Evolutionary conservation across 345 rosid species (phyloP).

Genomic region (Acer saccharum): DNA sequence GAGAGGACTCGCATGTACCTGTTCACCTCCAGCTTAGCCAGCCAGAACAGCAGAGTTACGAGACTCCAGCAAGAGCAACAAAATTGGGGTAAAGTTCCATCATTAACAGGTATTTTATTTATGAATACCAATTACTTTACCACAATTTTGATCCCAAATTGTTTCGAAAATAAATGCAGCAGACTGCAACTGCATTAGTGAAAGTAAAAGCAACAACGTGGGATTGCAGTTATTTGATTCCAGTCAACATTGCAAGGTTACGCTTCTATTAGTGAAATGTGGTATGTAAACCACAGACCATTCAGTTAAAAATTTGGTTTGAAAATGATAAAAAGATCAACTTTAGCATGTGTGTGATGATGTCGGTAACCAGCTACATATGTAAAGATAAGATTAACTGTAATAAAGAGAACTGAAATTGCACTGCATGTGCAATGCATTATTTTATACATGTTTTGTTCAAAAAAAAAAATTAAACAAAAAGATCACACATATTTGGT

Average conservation of each 20-base stretch:
- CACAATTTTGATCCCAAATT: constrained; percentile 22
- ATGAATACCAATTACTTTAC: neutral
- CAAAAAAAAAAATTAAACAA: neutral
- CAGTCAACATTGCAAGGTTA: constrained; percentile 30
- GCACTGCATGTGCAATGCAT: constrained; percentile 3
- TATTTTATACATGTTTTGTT: neutral
- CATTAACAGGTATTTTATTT: constrained; percentile 16
- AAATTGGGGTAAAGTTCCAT: constrained; percentile 57
- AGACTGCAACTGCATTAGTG: constrained; percentile 58
- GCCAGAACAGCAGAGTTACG: constrained; percentile 52
- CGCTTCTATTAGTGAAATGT: constrained; percentile 41
- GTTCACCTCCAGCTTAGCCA: constrained; percentile 68
- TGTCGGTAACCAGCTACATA: constrained; percentile 23
- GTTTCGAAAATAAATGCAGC: constrained; percentile 40
- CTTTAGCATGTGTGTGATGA: constrained; percentile 30
- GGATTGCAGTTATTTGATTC: constrained; percentile 24
- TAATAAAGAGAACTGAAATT: constrained; percentile 32
- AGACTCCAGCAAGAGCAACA: constrained; percentile 47
- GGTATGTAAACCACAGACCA: constrained; percentile 40
- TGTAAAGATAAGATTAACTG: constrained; percentile 37
- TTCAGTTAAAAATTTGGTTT: constrained; percentile 36
- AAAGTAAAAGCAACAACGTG: constrained; percentile 27
- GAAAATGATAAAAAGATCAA: constrained; percentile 26
- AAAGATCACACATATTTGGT: neutral
- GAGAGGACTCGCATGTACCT: constrained; percentile 57